Percentiles rank a stretch among this genome's conserved stretches.
phyloP scores from a whole-genome alignment of 192 early-diverging fungal genomes.

The Backusella sp. region DNA sequence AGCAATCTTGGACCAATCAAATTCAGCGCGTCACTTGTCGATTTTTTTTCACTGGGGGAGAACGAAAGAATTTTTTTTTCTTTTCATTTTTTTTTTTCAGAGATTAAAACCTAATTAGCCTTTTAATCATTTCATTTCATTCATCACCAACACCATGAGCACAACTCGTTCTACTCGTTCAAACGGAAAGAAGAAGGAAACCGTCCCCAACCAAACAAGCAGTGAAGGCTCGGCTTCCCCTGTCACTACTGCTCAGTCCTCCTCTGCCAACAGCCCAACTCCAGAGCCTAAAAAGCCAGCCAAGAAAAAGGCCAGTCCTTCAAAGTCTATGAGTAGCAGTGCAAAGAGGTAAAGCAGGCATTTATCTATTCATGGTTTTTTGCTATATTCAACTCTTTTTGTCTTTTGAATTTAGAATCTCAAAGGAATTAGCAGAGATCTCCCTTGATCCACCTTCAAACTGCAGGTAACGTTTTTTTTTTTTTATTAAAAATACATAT shows the following conservation, averaged over 20 bases:
- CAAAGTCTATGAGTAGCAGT: conserved; percentile 52
- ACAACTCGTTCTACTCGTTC: conserved; percentile 16
- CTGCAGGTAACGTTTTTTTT: conserved; percentile 56
- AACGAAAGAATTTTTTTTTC: conserved; percentile 16
- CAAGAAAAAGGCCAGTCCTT: conserved; percentile 23
- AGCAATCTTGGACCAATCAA: neutral
- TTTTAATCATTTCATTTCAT: conserved; percentile 2
- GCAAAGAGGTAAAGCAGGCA: conserved; percentile 51
- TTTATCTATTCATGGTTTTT: conserved; percentile 9
- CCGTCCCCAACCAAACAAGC: neutral
- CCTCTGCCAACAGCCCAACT: neutral
- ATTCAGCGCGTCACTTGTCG: neutral
- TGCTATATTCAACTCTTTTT: conserved; percentile 2
- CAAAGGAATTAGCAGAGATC: conserved; percentile 98
- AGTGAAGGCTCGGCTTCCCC: neutral
- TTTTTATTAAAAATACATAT: neutral
- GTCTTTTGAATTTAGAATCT: conserved; percentile 61
- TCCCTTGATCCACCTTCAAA: conserved; percentile 92
- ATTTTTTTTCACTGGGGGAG: neutral
- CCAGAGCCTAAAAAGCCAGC: neutral
- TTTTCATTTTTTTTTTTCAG: conserved; percentile 5
- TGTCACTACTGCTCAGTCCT: neutral
- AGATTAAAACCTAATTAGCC: neutral
- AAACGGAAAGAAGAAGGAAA: neutral
- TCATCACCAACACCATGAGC: conserved; percentile 14